Evolutionary conservation across 2,329 filamentous ascomycete species (phyloP).

Genomic region (Botryotinia calthae): DNA sequence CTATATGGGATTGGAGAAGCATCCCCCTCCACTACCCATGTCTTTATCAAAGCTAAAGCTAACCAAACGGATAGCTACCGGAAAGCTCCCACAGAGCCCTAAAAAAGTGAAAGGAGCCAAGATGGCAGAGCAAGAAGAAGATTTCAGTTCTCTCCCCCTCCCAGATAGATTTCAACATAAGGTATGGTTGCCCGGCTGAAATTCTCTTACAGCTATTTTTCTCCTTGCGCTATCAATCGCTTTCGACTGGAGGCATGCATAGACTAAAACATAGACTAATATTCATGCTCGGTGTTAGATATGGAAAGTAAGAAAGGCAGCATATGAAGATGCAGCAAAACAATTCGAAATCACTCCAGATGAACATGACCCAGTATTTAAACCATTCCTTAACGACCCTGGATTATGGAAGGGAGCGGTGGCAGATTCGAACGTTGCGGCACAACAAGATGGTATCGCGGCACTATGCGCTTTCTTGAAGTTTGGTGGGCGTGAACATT

Average conservation of each 20-base stretch:
- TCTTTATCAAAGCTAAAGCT: conserved; percentile 31
- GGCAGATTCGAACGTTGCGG: conserved; percentile 92
- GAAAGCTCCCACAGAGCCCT: conserved; percentile 26
- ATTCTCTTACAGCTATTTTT: background rate
- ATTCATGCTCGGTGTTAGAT: conserved; percentile 48
- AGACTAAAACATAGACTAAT: conserved; percentile 33
- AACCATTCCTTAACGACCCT: conserved; percentile 82
- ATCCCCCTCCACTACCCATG: conserved; percentile 22
- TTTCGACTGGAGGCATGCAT: conserved; percentile 1
- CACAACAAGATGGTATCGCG: conserved; percentile 87
- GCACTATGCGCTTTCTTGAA: conserved; percentile 91
- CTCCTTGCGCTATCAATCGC: background rate
- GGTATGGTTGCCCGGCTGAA: conserved; percentile 42
- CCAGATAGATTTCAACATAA: conserved; percentile 83
- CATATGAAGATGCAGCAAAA: conserved; percentile 88
- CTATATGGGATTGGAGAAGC: conserved; percentile 27
- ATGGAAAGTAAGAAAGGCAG: conserved; percentile 96
- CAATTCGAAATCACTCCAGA: conserved; percentile 81
- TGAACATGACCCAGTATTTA: conserved; percentile 81
- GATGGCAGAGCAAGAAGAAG: conserved; percentile 83
- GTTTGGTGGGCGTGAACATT: conserved; percentile 78
- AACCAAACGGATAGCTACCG: conserved; percentile 31
- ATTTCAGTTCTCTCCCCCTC: conserved; percentile 75
- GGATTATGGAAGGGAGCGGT: conserved; percentile 89
- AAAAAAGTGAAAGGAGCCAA: conserved; percentile 21